Percentiles rank a stretch among this genome's conserved stretches.
These are phyloP conservation scores for Globisporangium apiculatum DNA, from an alignment of 352 stramenopile species.

Conservation along the genomic window DNA sequence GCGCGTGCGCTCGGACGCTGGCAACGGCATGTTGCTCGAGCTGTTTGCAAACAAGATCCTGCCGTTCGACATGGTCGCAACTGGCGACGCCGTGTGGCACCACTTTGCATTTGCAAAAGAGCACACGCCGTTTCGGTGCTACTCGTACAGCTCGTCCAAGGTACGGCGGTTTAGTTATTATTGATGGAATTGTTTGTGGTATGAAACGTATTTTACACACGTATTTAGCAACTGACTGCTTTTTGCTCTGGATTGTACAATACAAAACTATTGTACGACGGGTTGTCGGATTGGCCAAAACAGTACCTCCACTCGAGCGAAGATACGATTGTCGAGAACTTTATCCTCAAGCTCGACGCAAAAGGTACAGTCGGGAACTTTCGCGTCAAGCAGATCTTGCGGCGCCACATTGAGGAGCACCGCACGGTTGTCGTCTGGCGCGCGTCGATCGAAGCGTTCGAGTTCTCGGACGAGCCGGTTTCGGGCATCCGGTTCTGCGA, in stretches of 20 bases:
- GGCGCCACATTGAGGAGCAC: constrained; percentile 27
- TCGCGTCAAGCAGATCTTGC: constrained; percentile 31
- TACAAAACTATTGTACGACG: too few species aligned
- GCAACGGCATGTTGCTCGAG: constrained; percentile 6
- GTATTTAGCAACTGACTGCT: too few species aligned
- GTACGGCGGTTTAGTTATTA: too few species aligned
- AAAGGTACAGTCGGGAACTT: background rate
- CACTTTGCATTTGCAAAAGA: constrained; percentile 1
- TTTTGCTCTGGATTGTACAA: too few species aligned
- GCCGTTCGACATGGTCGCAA: constrained; percentile 3
- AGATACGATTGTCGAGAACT: background rate
- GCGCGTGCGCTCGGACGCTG: constrained; percentile 1
- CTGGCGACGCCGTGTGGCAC: constrained; percentile 1
- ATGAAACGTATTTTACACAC: too few species aligned
- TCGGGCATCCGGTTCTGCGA: constrained; percentile 46
- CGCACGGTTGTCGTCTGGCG: constrained; percentile 51
- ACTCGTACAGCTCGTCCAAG: too few species aligned
- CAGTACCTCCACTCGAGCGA: background rate
- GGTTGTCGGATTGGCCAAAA: too few species aligned
- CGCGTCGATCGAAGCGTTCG: constrained; percentile 45
- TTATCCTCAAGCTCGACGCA: background rate
- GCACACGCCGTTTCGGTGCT: background rate
- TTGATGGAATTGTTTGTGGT: too few species aligned
- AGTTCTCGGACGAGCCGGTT: constrained; percentile 40
- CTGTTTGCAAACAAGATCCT: constrained; percentile 8